Percentiles rank a stretch among this genome's conserved stretches.
These are phyloP conservation scores for Rhodotorula taiwanensis DNA, from an alignment of 768 basidiomycete genomes.

Conservation along the genomic window DNA sequence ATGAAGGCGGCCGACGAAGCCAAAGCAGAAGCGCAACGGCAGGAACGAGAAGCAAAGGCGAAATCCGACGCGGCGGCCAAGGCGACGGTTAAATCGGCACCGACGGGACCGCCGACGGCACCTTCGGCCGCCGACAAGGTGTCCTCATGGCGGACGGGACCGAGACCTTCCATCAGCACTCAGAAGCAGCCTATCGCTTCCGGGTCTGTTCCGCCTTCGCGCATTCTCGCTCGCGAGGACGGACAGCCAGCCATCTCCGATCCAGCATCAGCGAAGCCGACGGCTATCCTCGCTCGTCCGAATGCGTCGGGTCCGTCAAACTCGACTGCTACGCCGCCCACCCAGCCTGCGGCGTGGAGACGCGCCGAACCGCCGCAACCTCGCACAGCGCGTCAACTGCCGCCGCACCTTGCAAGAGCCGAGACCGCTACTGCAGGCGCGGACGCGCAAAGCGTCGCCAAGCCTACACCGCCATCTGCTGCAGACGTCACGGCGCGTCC, in stretches of 20 bases:
- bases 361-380: neutral
- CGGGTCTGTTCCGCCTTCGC: neutral
- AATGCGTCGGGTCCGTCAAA: too few relatives aligned
- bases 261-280: neutral
- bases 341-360: conserved; percentile 12
- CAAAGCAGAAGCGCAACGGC: neutral
- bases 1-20: conserved; percentile 21
- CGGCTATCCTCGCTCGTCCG: neutral
- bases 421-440: neutral
- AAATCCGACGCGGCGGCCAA: neutral
- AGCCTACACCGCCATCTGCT: neutral
- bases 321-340: neutral
- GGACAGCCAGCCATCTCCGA: neutral
- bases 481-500: neutral
- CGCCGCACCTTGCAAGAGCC: conserved; percentile 28
- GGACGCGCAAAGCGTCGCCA: neutral
- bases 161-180: conserved; percentile 1
- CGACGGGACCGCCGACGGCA: neutral
- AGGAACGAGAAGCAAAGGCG: neutral
- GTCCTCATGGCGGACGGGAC: conserved; percentile 8
- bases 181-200: neutral
- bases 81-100: neutral
- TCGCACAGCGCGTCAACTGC: neutral
- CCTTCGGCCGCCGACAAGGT: neutral
- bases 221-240: conserved; percentile 14